Evolutionary conservation across 75 land plant species (phyloP), one percentile per base, ranked within the genome.

Genomic region (Pinus albicaulis): DNA sequence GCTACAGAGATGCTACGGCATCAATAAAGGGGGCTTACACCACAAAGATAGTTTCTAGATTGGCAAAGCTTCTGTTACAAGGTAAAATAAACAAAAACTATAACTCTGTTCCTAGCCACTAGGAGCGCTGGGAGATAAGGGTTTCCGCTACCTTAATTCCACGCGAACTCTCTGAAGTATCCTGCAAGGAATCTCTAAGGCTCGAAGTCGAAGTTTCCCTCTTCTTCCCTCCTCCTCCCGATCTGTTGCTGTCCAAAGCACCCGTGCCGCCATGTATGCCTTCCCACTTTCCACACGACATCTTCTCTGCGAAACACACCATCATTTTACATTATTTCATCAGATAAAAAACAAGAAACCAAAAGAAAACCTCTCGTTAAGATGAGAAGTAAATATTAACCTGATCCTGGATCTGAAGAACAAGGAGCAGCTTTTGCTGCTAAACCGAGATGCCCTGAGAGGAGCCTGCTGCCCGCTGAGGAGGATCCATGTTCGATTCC

Each of bases 201-300:
- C 62, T 59, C 23, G 64, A 25, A 61, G 31, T 25, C 13, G 28
- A 61, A 25, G 28, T 7, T 24, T 61, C 64, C 23, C 64, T 61
- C 4, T 61, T 61, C 64, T 24, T 61, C 26, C 64, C 64, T 61
- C 14, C 26, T 61, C 34, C 64, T 61, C 25, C 13, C 10, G 24
- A n/a, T 59, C 62, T 59, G 23, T 59, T 59, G 12, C 24, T 8
- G 26, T 59, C 24, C 62, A 20, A 20, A 6, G 62, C 11, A 23
- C 24, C 26, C 52, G 8, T 48, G 52, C 11, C 10, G 52, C 52
- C 52, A 48, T 59, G 24, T 59, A 59, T 6, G 25, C 64, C 28
- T 61, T 61, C 64, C 64, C 64, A 61, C 26, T 61, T 61, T 14
- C 64, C 64, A 13, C 64, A 61, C 5, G 28, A 61, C 64, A 61